Conservation (phyloP, 495 filamentous ascomycete species). For the Aspergillus homomorphus region DNA sequence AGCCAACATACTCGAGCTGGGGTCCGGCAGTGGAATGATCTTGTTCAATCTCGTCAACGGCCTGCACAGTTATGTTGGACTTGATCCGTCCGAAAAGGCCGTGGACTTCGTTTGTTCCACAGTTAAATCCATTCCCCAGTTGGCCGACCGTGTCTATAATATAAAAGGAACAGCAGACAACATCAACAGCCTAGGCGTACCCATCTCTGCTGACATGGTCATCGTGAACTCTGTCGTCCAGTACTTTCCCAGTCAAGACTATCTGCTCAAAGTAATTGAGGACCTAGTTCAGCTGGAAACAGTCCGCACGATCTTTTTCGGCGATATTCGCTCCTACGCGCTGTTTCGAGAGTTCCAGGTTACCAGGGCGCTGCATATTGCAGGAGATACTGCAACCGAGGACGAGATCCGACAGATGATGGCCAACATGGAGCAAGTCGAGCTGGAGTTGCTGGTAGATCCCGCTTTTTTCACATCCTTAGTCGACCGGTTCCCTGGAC, state of each 20-base stretch:
- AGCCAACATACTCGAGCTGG: neutral
- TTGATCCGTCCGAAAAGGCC: neutral
- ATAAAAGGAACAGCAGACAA: neutral
- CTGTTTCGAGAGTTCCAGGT: slow-evolving; percentile 6
- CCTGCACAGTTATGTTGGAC: neutral
- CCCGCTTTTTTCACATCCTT: slow-evolving; percentile 6
- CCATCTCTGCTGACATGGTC: neutral
- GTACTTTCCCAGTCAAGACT: slow-evolving; percentile 2
- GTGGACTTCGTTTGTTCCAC: neutral
- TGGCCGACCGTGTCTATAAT: neutral
- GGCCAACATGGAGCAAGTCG: neutral
- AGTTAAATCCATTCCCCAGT: neutral
- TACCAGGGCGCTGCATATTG: slow-evolving; percentile 3
- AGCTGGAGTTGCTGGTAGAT: slow-evolving; percentile 8
- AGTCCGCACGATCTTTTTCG: slow-evolving; percentile 2
- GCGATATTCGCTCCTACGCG: slow-evolving; percentile 7
- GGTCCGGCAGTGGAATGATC: slow-evolving; percentile 3
- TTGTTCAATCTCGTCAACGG: neutral
- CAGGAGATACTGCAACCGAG: neutral
- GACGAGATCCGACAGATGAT: neutral
- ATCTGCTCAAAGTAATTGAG: slow-evolving; percentile 1
- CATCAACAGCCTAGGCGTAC: neutral
- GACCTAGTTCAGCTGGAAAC: neutral
- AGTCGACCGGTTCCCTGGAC: neutral
- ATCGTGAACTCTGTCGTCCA: slow-evolving; percentile 7